A percentile compares a stretch with the other conserved stretches of the same genome.
These are phyloP conservation scores for Neurospora hispaniola DNA, from an alignment of 495 filamentous ascomycete genomes.

Conservation along the genomic window DNA sequence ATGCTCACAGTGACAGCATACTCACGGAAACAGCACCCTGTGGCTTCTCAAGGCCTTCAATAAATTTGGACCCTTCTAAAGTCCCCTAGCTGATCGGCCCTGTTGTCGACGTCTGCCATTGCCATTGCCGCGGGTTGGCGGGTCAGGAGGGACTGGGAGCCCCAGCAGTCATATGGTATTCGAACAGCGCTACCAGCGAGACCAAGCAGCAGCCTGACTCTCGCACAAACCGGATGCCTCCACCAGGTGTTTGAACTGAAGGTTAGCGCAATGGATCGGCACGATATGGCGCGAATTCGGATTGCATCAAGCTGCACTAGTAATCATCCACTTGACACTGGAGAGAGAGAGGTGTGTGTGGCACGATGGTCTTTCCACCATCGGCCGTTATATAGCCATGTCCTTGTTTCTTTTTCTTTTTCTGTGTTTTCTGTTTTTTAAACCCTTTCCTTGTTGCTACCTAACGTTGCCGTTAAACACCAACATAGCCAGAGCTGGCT, in stretches of 20 bases:
- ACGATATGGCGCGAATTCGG: not conserved
- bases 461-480: not conserved
- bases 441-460: not conserved
- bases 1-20: not conserved
- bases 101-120: not conserved
- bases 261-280: not conserved
- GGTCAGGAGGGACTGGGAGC: not conserved
- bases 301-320: not conserved
- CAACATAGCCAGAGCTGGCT: not conserved
- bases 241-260: not conserved
- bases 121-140: not conserved
- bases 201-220: not conserved
- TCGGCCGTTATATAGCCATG: not conserved
- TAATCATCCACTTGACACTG: not conserved
- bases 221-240: not conserved
- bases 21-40: not conserved
- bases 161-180: conserved; percentile 3
- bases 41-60: not conserved
- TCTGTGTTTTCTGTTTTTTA: not conserved
- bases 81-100: not conserved
- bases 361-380: not conserved
- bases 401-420: not conserved
- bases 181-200: conserved; percentile 1
- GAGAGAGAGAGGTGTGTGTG: not conserved
- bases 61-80: not conserved